Conservation (phyloP, 805 yeast genomes). For the Danielia reshetovae region DNA sequence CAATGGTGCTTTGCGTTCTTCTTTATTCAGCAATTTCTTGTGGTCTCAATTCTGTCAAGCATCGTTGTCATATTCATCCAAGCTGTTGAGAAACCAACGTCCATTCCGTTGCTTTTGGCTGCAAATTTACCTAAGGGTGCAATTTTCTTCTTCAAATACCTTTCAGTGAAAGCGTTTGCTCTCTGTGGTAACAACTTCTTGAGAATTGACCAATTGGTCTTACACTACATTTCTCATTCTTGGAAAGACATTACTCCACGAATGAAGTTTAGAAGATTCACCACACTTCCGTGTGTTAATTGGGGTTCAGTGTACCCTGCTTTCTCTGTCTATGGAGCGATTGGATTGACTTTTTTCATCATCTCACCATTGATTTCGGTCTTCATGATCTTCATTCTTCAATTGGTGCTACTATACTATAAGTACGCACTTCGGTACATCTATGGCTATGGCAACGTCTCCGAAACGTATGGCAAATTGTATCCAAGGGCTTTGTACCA, state of each 20-base stretch:
- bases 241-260: slow-evolving; percentile 60
- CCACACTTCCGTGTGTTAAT: slow-evolving; percentile 42
- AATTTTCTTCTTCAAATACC: slow-evolving; percentile 76
- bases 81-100: slow-evolving; percentile 63
- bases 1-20: slow-evolving; percentile 73
- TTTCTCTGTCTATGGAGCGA: slow-evolving; percentile 71
- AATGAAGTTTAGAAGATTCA: slow-evolving; percentile 42
- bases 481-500: slow-evolving; percentile 77
- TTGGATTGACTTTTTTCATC: slow-evolving; percentile 73
- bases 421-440: slow-evolving; percentile 64
- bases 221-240: slow-evolving; percentile 30
- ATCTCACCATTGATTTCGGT: slow-evolving; percentile 75
- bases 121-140: slow-evolving; percentile 81
- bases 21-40: slow-evolving; percentile 79
- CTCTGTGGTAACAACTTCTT: slow-evolving; percentile 70
- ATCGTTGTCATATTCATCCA: slow-evolving; percentile 59
- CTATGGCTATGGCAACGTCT: slow-evolving; percentile 45
- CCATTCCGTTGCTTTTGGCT: slow-evolving; percentile 69
- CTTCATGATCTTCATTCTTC: slow-evolving; percentile 53
- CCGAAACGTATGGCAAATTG: slow-evolving; percentile 66
- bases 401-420: slow-evolving; percentile 56
- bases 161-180: slow-evolving; percentile 70
- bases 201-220: slow-evolving; percentile 50
- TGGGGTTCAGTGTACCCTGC: slow-evolving; percentile 84
- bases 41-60: slow-evolving; percentile 82